Conservation (phyloP, 768 basidiomycete species). For the Dentipellis fragilis region DNA sequence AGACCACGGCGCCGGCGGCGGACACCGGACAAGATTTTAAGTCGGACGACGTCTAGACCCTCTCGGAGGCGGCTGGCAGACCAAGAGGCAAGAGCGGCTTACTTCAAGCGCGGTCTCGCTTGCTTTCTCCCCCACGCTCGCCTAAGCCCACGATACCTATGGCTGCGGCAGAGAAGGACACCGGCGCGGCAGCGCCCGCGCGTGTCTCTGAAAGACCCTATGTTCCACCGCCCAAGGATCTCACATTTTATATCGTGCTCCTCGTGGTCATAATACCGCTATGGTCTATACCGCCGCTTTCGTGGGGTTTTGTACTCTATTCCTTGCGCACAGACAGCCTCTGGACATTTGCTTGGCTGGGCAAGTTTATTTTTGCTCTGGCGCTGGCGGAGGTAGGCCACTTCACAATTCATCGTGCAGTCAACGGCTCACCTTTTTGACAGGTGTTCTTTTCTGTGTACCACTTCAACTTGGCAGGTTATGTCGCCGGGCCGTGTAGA, state of each 20-base stretch:
- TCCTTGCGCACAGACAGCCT: conserved; percentile 34
- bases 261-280: conserved; percentile 48
- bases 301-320: conserved; percentile 53
- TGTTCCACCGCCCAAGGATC: conserved; percentile 27
- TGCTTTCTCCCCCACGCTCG: background rate
- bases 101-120: background rate
- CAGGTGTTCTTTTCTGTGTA: conserved; percentile 67
- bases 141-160: background rate
- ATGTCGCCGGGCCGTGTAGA: conserved; percentile 37
- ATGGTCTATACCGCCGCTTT: conserved; percentile 50
- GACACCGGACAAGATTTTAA: background rate
- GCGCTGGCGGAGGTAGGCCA: conserved; percentile 48
- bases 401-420: background rate
- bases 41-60: background rate
- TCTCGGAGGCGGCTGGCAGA: background rate
- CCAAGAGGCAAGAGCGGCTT: background rate
- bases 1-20: background rate
- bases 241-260: conserved; percentile 52
- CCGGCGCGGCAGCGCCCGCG: conserved; percentile 6
- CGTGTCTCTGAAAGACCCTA: conserved; percentile 22
- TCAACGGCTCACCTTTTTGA: conserved; percentile 1
- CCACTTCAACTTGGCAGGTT: conserved; percentile 39
- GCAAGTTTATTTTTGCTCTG: conserved; percentile 32
- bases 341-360: conserved; percentile 30
- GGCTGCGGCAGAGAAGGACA: background rate